phyloP scores from a whole-genome alignment of 768 basidiomycete genomes.

The Boletales sp. region DNA sequence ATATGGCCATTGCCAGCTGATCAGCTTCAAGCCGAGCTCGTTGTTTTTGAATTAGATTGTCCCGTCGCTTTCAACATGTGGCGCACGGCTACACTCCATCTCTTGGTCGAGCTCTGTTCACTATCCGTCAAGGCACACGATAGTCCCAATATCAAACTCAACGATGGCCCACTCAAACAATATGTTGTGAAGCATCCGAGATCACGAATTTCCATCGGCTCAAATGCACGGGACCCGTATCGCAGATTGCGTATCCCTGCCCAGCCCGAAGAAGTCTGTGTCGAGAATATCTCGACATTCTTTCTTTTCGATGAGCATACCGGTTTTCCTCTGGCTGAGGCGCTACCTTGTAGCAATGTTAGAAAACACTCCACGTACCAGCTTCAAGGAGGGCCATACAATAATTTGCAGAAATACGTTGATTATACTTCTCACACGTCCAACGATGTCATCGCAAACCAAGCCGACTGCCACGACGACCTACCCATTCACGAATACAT shows the following conservation, averaged over 20 bases:
- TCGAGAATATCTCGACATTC: slow-evolving; percentile 34
- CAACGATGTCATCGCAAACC: slow-evolving; percentile 43
- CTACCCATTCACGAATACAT: slow-evolving; percentile 45
- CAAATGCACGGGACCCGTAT: slow-evolving; percentile 21
- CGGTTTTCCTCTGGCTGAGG: slow-evolving; percentile 10
- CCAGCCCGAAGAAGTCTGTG: slow-evolving; percentile 14
- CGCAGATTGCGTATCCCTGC: slow-evolving; percentile 10
- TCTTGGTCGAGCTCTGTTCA: slow-evolving; percentile 37
- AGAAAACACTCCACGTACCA: slow-evolving; percentile 28
- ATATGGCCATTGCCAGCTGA: slow-evolving; percentile 41
- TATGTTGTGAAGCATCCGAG: slow-evolving; percentile 15
- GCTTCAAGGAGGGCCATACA: slow-evolving; percentile 33
- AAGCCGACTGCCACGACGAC: slow-evolving; percentile 37
- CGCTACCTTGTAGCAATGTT: slow-evolving; percentile 15
- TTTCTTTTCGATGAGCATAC: slow-evolving; percentile 27
- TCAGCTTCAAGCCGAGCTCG: slow-evolving; percentile 18
- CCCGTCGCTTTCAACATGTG: slow-evolving; percentile 41
- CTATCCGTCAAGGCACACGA: background rate
- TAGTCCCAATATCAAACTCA: slow-evolving; percentile 12
- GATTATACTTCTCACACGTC: slow-evolving; percentile 35
- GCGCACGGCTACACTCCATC: slow-evolving; percentile 38
- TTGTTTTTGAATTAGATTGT: slow-evolving; percentile 42
- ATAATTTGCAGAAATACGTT: slow-evolving; percentile 34
- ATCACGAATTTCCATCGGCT: slow-evolving; percentile 22
- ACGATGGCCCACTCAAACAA: slow-evolving; percentile 8